Base-by-base conservation (phyloP, 2,329 filamentous ascomycete species). In the Trichoderma harzianum region DNA sequence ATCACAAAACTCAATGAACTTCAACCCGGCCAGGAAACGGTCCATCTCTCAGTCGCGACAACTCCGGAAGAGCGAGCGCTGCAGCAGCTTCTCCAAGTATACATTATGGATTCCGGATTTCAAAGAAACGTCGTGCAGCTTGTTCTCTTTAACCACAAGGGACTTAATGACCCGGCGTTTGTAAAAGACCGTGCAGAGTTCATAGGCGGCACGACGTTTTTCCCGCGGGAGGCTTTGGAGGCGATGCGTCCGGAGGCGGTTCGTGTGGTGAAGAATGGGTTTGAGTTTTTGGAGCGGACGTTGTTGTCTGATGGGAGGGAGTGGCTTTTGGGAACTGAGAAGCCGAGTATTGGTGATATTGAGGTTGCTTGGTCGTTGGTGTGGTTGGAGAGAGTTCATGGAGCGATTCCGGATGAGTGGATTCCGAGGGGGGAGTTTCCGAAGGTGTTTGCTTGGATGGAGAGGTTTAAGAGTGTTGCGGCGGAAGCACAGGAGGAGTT, bases 351-450 rank as follows among this genome's bases (percentile, higher is more conserved):
- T 73, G 89, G 87, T 3, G 92, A 94, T 78, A 88, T 93, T 73
- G 89, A 93, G 80, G 88, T 87, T 57, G 81, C 91, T 24, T 92
- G 89, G 90, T 84, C 87, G 0, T 85, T 93, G 74, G 85, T 90
- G 79, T 93, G 91, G 91, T 79, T 92, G 2, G 78, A 80, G 5
- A 81, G 79, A 26, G 82, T 92, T 63, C 85, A n/a, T 85, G 16
- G 86, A 86, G 7, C 86, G 18, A 83, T 92, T 55, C 86, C 88
- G 2, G 57, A 36, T 8, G 82, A 86, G 28, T 75, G 84, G 7
- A 84, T 92, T 74, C 86, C 86, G 3, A 77, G 81, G n/a, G 78
- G 79, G 32, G 81, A 81, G 26, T 92, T 87, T 75, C 91, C 91
- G 0, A 85, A 83, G 72, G 86, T 89, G 0, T 91, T 87, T 76